Evolutionary conservation across 805 yeast genomes (phyloP).

Genomic region (Zygosaccharomyces kombuchaensis): DNA sequence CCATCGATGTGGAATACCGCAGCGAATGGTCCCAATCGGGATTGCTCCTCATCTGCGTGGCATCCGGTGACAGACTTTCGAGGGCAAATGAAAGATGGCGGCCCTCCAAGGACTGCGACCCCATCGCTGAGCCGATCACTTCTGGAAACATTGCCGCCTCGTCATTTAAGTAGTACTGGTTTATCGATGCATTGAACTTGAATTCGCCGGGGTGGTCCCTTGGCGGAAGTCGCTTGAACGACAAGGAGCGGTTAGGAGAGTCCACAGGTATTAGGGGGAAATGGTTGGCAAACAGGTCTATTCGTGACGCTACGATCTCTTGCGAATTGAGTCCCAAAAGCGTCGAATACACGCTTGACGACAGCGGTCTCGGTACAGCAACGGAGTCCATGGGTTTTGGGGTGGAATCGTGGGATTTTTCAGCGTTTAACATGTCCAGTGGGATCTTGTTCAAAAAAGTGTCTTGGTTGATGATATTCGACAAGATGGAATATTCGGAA

Average conservation of each 20-base stretch:
- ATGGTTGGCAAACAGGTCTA: conserved; percentile 29
- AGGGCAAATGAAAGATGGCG: conserved; percentile 24
- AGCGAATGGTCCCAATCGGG: conserved; percentile 34
- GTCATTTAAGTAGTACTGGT: conserved; percentile 64
- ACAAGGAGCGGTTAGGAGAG: conserved; percentile 13
- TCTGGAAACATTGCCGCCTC: conserved; percentile 53
- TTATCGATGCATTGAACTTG: conserved; percentile 40
- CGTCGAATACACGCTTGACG: conserved; percentile 21
- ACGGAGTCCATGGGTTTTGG: conserved; percentile 1
- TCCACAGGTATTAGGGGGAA: conserved; percentile 32
- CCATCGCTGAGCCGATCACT: conserved; percentile 36
- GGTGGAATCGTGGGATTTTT: conserved; percentile 3
- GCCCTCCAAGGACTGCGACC: conserved; percentile 4
- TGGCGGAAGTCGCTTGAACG: conserved; percentile 23
- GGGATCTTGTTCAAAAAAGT: conserved; percentile 25
- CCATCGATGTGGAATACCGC: conserved; percentile 60
- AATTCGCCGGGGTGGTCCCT: conserved; percentile 13
- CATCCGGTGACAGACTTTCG: conserved; percentile 25
- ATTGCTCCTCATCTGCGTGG: conserved; percentile 19
- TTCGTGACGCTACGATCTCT: conserved; percentile 24
- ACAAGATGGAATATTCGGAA: conserved; percentile 64
- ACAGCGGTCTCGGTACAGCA: background rate
- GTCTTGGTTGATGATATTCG: conserved; percentile 52
- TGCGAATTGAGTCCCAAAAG: conserved; percentile 28
- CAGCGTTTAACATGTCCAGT: conserved; percentile 22